Conservation (phyloP, 2,329 filamentous ascomycete genomes). For the Penicillium sp. region DNA sequence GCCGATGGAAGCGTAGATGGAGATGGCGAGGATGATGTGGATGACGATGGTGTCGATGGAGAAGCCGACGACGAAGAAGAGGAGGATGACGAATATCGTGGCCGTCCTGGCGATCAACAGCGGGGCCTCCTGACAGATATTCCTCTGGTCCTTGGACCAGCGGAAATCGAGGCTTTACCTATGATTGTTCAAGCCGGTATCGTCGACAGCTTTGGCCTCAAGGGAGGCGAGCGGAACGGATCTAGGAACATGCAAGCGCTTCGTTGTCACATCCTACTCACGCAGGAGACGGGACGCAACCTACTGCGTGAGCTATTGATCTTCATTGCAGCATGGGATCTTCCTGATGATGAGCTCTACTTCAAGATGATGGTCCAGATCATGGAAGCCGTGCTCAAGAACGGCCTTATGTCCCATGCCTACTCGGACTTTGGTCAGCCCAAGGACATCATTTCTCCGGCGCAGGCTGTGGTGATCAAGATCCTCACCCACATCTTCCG, state of each 20-base stretch:
- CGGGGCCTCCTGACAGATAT: conserved; percentile 89
- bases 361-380: conserved; percentile 97
- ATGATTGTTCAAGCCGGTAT: conserved; percentile 98
- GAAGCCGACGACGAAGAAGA: conserved; percentile 52
- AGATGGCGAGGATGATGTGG: conserved; percentile 56
- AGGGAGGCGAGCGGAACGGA: conserved; percentile 60
- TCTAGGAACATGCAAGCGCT: conserved; percentile 82
- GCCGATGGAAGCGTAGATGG: conserved; percentile 49
- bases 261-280: conserved; percentile 82
- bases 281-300: conserved; percentile 86
- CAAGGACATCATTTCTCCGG: conserved; percentile 94
- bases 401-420: conserved; percentile 83
- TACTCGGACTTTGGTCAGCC: conserved; percentile 89
- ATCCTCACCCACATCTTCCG: conserved; percentile 88
- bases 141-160: conserved; percentile 87
- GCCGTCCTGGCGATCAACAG: conserved; percentile 53
- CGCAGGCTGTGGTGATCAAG: conserved; percentile 88
- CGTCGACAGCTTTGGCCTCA: conserved; percentile 72
- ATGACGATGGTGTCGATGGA: conserved; percentile 52
- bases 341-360: conserved; percentile 88
- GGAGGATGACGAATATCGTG: conserved; percentile 52
- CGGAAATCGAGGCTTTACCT: conserved; percentile 91
- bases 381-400: conserved; percentile 86
- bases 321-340: conserved; percentile 95
- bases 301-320: conserved; percentile 86